Percentiles rank a stretch among this genome's conserved stretches.
Conservation (phyloP, 768 basidiomycete species). For the Boletales sp. region DNA sequence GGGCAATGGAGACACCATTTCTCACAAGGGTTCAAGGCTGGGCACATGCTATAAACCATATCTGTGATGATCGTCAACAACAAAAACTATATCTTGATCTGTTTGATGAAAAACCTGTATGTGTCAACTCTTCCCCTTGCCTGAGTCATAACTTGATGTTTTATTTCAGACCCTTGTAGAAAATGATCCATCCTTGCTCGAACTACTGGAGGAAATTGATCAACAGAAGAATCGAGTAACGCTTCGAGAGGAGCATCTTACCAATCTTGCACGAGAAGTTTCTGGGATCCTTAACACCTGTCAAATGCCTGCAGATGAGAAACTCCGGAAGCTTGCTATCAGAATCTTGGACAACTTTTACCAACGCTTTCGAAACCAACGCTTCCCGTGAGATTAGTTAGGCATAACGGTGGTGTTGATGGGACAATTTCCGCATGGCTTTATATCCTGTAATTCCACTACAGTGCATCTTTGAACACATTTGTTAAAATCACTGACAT, state of each 20-base stretch:
- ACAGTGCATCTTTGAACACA: too few species aligned
- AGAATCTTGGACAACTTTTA: constrained; percentile 19
- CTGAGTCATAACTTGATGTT: background rate
- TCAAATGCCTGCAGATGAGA: background rate
- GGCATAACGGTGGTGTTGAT: background rate
- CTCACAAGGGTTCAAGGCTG: constrained; percentile 13
- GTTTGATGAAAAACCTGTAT: constrained; percentile 21
- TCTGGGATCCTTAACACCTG: background rate
- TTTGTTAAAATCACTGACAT: too few species aligned
- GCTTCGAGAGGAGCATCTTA: constrained; percentile 7
- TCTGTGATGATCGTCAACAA: background rate
- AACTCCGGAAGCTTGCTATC: constrained; percentile 9
- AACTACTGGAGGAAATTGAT: constrained; percentile 20
- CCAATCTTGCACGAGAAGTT: constrained; percentile 11
- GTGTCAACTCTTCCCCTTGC: background rate
- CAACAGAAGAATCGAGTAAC: constrained; percentile 19
- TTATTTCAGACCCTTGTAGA: background rate
- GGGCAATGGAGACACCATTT: background rate
- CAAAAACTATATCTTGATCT: background rate
- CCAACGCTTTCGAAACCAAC: constrained; percentile 18
- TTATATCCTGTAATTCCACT: too few species aligned
- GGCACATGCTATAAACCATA: constrained; percentile 5
- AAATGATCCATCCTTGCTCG: constrained; percentile 12
- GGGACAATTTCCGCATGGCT: too few species aligned
- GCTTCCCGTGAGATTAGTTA: background rate